phyloP scores from a whole-genome alignment of 176 grass and related monocot genomes.

The Ensete glaucum region DNA sequence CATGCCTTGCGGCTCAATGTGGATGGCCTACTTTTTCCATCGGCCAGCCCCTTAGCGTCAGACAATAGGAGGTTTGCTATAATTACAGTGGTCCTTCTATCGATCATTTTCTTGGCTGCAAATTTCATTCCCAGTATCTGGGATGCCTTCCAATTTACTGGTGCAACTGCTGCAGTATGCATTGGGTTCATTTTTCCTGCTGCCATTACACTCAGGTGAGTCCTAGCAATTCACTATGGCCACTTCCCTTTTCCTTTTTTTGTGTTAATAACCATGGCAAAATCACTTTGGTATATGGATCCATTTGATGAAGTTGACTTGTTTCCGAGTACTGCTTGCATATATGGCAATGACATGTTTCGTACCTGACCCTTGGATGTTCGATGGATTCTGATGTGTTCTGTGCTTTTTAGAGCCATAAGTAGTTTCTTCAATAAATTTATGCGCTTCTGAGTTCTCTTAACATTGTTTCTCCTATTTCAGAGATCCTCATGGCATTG shows the following conservation, averaged over 20 bases:
- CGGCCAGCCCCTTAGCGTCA: slow-evolving; percentile 35
- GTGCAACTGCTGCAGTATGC: slow-evolving; percentile 93
- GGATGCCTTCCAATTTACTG: slow-evolving; percentile 95
- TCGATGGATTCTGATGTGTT: neutral
- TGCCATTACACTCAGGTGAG: slow-evolving; percentile 74
- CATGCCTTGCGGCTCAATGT: slow-evolving; percentile 85
- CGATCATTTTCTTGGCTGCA: slow-evolving; percentile 63
- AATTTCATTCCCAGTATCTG: slow-evolving; percentile 97
- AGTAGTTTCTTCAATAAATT: neutral
- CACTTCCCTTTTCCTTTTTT: neutral
- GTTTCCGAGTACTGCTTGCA: too few relatives aligned
- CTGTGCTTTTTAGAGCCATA: neutral
- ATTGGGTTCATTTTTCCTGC: slow-evolving; percentile 93
- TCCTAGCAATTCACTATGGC: neutral
- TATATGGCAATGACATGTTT: too few relatives aligned
- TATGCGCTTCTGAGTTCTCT: neutral
- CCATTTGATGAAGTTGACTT: neutral
- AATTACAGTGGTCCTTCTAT: slow-evolving; percentile 51
- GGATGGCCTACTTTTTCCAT: slow-evolving; percentile 73
- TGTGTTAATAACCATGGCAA: too few relatives aligned
- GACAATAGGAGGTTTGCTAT: slow-evolving; percentile 64
- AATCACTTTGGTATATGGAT: too few relatives aligned
- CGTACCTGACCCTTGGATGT: too few relatives aligned
- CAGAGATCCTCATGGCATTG: slow-evolving; percentile 61
- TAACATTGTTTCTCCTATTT: slow-evolving; percentile 11